Percentiles rank a stretch among this genome's conserved stretches.
Conservation (phyloP, 2,329 filamentous ascomycete genomes). For the Colletotrichum caudatum region DNA sequence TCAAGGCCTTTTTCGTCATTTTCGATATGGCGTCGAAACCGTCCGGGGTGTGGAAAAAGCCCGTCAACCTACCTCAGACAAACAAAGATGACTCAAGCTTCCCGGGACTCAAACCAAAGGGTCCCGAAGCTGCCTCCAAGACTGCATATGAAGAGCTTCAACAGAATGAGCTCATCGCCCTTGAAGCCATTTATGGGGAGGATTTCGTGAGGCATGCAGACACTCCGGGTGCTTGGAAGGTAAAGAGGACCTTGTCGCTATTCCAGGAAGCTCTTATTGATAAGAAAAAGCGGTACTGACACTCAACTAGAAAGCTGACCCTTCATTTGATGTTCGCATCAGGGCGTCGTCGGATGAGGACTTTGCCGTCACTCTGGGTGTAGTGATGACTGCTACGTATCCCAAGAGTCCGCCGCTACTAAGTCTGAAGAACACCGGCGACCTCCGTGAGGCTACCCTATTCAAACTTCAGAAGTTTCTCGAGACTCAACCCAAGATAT, state of each 20-base stretch:
- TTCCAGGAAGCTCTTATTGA: constrained; percentile 22
- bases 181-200: constrained; percentile 89
- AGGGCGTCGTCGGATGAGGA: constrained; percentile 80
- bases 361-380: constrained; percentile 77
- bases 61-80: constrained; percentile 54
- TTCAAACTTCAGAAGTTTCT: constrained; percentile 76
- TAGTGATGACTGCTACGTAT: constrained; percentile 89
- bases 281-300: constrained; percentile 28
- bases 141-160: constrained; percentile 86
- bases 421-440: constrained; percentile 72
- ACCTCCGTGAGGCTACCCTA: constrained; percentile 76
- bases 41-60: constrained; percentile 62
- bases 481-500: constrained; percentile 67
- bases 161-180: constrained; percentile 85
- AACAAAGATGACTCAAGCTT: constrained; percentile 62
- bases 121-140: constrained; percentile 57
- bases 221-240: constrained; percentile 85
- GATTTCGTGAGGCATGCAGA: constrained; percentile 83
- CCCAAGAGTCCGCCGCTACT: constrained; percentile 85
- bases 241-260: constrained; percentile 51
- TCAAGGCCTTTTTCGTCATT: constrained; percentile 44
- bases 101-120: constrained; percentile 61
- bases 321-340: constrained; percentile 83
- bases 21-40: constrained; percentile 65
- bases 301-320: constrained; percentile 76